Evolutionary conservation across 495 filamentous ascomycete species (phyloP).

Genomic region (Trichoderma orchidacearum): DNA sequence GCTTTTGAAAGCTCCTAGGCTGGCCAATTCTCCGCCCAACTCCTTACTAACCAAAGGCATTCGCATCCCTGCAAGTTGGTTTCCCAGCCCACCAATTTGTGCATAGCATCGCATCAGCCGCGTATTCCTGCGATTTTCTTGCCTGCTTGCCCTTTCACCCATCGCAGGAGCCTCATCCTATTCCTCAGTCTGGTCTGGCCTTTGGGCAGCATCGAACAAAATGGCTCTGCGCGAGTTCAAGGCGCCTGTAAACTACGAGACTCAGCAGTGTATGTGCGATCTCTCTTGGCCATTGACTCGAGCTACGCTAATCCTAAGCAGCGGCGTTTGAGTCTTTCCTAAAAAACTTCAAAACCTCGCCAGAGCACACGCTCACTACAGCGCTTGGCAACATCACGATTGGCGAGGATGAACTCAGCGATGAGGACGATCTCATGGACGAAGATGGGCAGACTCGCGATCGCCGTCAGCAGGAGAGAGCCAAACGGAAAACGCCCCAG

Average conservation of each 20-base stretch:
- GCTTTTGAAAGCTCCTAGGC: neutral
- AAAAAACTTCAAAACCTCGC: slow-evolving; percentile 71
- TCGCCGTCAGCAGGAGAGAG: slow-evolving; percentile 28
- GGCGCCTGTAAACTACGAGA: slow-evolving; percentile 69
- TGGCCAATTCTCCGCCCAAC: neutral
- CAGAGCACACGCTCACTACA: slow-evolving; percentile 56
- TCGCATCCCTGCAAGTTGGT: slow-evolving; percentile 2
- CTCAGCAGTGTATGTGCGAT: slow-evolving; percentile 53
- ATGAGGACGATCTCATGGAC: slow-evolving; percentile 93
- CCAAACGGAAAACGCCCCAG: slow-evolving; percentile 39
- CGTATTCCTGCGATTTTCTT: neutral
- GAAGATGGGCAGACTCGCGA: slow-evolving; percentile 50
- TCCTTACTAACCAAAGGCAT: neutral
- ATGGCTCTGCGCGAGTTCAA: slow-evolving; percentile 74
- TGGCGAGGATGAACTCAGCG: slow-evolving; percentile 75
- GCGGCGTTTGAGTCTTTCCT: slow-evolving; percentile 83
- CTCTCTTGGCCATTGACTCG: neutral
- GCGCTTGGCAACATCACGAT: slow-evolving; percentile 76
- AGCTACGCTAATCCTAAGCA: slow-evolving; percentile 16
- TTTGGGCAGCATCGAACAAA: neutral
- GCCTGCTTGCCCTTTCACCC: neutral
- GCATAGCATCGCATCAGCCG: neutral
- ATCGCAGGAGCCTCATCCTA: neutral
- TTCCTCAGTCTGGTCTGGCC: neutral
- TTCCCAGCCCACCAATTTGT: slow-evolving; percentile 5